Percentiles rank a stretch among this genome's conserved stretches.
phyloP scores from a whole-genome alignment of 352 stramenopile species.

The Peronospora tabacina region DNA sequence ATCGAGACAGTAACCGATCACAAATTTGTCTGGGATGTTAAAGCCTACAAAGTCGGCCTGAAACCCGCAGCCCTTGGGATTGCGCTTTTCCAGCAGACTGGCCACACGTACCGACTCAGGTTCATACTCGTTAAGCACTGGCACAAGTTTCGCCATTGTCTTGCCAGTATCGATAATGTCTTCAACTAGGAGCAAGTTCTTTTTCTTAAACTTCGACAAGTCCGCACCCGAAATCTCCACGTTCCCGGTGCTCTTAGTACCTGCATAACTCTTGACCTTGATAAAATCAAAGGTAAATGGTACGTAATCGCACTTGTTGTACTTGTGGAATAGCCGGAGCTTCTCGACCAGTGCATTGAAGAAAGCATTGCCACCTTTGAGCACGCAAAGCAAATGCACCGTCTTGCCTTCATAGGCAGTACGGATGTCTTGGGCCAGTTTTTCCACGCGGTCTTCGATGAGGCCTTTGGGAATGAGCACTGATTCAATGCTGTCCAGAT shows the following conservation, averaged over 20 bases:
- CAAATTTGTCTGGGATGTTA: conserved; percentile 93
- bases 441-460: conserved; percentile 88
- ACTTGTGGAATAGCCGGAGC: conserved; percentile 79
- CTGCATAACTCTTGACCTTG: conserved; percentile 92
- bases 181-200: conserved; percentile 93
- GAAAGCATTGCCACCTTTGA: conserved; percentile 88
- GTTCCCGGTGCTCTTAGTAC: conserved; percentile 85
- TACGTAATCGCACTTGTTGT: conserved; percentile 84
- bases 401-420: conserved; percentile 85
- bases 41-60: conserved; percentile 94
- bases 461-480: conserved; percentile 88
- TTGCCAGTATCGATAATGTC: conserved; percentile 97
- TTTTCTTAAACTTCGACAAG: conserved; percentile 78
- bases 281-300: conserved; percentile 93
- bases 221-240: conserved; percentile 87
- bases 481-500: conserved; percentile 68
- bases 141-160: conserved; percentile 89
- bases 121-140: conserved; percentile 70
- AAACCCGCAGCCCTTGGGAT: conserved; percentile 83
- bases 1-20: conserved; percentile 94
- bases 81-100: conserved; percentile 92
- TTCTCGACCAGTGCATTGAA: conserved; percentile 86
- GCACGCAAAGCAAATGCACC: conserved; percentile 88
- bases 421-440: conserved; percentile 87
- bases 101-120: conserved; percentile 84